Evolutionary conservation across 208 protist species (phyloP).

Genomic region (Crithidia expoeki): DNA sequence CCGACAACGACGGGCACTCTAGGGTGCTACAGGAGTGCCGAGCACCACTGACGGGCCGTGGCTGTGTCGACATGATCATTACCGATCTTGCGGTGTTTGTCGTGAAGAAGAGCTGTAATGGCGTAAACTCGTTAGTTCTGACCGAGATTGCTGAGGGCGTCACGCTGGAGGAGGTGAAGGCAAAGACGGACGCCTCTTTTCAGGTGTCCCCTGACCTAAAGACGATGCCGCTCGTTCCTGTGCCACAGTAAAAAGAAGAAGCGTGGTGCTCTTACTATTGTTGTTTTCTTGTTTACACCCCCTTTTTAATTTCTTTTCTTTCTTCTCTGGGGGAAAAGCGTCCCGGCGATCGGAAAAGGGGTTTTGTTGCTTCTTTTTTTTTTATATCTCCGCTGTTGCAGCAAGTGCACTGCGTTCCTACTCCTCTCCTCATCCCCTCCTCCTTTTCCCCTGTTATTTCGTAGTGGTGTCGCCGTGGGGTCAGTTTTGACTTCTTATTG

Average conservation of each 20-base stretch:
- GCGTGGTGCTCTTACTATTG: too few species aligned
- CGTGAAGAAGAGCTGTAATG: constrained; percentile 34
- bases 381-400: too few species aligned
- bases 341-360: neutral
- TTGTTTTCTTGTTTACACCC: neutral
- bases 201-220: constrained; percentile 43
- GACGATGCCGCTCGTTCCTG: constrained; percentile 35
- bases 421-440: too few species aligned
- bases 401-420: too few species aligned
- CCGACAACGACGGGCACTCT: constrained; percentile 70
- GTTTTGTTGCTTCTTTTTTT: constrained; percentile 12
- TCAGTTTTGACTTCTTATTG: too few species aligned
- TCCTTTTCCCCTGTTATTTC: too few species aligned
- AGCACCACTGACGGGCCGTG: constrained; percentile 86
- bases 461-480: too few species aligned
- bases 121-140: constrained; percentile 56
- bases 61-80: constrained; percentile 90
- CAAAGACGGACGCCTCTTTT: constrained; percentile 63
- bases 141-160: constrained; percentile 83
- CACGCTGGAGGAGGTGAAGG: constrained; percentile 81
- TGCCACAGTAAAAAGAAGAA: neutral
- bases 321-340: too few species aligned
- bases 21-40: constrained; percentile 89
- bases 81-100: constrained; percentile 95
- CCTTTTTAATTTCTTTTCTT: constrained; percentile 5